Evolutionary conservation across 1,284 basidiomycete genomes (phyloP), one percentile per base, ranked within the genome.

Genomic region (Termitomyces sp.): DNA sequence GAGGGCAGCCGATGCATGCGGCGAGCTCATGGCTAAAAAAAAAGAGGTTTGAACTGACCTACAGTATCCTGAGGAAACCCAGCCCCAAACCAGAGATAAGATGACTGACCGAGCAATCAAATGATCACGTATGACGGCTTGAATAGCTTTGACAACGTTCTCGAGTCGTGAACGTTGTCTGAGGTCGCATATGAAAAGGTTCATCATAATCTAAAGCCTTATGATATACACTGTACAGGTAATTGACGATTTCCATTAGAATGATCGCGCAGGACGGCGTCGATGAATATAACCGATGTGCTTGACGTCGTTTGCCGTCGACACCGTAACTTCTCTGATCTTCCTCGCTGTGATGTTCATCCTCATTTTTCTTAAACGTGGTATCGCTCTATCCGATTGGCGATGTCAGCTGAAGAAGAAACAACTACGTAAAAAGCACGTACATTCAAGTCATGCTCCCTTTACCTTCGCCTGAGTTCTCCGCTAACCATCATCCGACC

Each of bases 401-500:
- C 3, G 4, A 2, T 19, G 17, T 36, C 30, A 46, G 42, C 7
- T 3, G 1, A 9, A n/a, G 4, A 0, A 24, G 31, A 50, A 17
- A n/a, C n/a, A n/a, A 15, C 34, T 38, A 17, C 3, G 17, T 19
- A 13, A 10, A 13, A 10, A 33, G 8, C 7, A 17, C 52, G 2
- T 42, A 58, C 42, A 51, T 67, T 52, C 45, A 74, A 71, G 15
- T 68, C 74, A 52, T 65, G 70, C 28, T 75, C 72, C 31, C 69
- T 57, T 61, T 80, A 68, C 64, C 70, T 78, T 53, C 64, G 65
- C 67, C 75, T 76, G 57, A 79, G 61, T 60, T 78, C 75, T 24
- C 83, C 83, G 0, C 74, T 77, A 44, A 68, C 70, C 42, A 74
- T 68, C 6, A 79, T 74, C 30, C 68, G 72, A 0, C 82, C 82